A percentile compares a stretch with the other conserved stretches of the same genome.
Conservation (phyloP, 768 basidiomycete species). For the Candolleomyces eurysporus region DNA sequence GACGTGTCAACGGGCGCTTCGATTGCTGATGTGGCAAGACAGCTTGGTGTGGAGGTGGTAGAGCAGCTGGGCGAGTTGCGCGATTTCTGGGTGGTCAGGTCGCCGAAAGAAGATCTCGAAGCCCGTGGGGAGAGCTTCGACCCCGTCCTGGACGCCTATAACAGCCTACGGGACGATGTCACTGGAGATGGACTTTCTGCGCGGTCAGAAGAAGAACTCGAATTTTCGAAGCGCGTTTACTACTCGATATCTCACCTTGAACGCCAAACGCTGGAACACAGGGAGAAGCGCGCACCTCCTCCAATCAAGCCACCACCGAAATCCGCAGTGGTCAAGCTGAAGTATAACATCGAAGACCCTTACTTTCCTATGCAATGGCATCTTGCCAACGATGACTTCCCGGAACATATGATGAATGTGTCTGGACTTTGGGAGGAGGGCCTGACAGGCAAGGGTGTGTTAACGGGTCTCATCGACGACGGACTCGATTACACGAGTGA, state of each 20-base stretch:
- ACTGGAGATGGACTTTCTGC: slow-evolving; percentile 20
- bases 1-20: slow-evolving; percentile 44
- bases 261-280: slow-evolving; percentile 60
- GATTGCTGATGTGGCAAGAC: slow-evolving; percentile 53
- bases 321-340: slow-evolving; percentile 46
- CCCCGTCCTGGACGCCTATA: slow-evolving; percentile 46
- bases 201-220: slow-evolving; percentile 27
- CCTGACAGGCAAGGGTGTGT: slow-evolving; percentile 80
- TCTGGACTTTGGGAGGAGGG: slow-evolving; percentile 88
- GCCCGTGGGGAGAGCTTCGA: slow-evolving; percentile 25
- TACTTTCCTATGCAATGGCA: slow-evolving; percentile 90
- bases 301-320: slow-evolving; percentile 39
- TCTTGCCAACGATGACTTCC: slow-evolving; percentile 70
- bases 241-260: slow-evolving; percentile 57
- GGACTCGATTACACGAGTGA: slow-evolving; percentile 85
- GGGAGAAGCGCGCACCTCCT: slow-evolving; percentile 72
- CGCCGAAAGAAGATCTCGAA: slow-evolving; percentile 36
- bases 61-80: slow-evolving; percentile 81
- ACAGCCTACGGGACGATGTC: slow-evolving; percentile 28
- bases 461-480: slow-evolving; percentile 89
- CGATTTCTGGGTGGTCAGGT: slow-evolving; percentile 81
- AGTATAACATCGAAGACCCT: slow-evolving; percentile 74
- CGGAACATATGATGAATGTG: slow-evolving; percentile 86
- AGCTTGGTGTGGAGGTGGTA: slow-evolving; percentile 79
- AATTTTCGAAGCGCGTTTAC: slow-evolving; percentile 40